Base-by-base conservation (phyloP, 805 yeast genomes). In the Cyberlindnera bimundalis region DNA sequence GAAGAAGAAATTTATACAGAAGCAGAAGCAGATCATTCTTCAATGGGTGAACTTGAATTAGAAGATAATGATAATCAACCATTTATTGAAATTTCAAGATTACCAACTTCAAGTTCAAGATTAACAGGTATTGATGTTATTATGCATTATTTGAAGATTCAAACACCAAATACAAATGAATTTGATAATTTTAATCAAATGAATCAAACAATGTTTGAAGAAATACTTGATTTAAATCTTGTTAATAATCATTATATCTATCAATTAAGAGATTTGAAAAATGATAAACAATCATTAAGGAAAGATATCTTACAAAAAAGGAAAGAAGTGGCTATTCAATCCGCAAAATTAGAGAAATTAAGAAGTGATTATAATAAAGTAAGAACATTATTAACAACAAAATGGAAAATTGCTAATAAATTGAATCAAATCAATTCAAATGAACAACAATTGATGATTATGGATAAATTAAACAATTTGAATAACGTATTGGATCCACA, bases 141-240 rank as follows among this genome's bases (percentile, higher is more conserved):
- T 32, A 36, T 38, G 6, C 54, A 50, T 37, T 44, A 36, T 27
- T 29, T 52, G 2, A 39, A 24, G 5, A 31, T 28, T 4, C 32
- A 35, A 20, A 28, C 42, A 4, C 45, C 50, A 9, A 9, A 14
- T 21, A 33, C 49, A 13, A n/a, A 20, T 3, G 14, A 29, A 11
- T 42, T 50, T 7, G 30, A 37, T 2, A 51, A 39, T 8, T 66
- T 62, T 44, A 35, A 43, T 6, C 42, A 45, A 2, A 29, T 50
- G n/a, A 40, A 60, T n/a, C 49, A 51, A 12, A 37, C 40, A 3
- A 62, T 64, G 54, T 60, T 68, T 31, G 48, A 48, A 2, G 51
- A 54, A 11, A 46, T 66, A 19, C 52, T 68, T 24, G 74, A 69
- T 47, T 38, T 63, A 6, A 58, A 61, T 39, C 42, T 69, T 30